Percentiles rank a stretch among this genome's conserved stretches.
phyloP scores from a whole-genome alignment of 2,329 filamentous ascomycete species.

The Niveomyces coronatus region DNA sequence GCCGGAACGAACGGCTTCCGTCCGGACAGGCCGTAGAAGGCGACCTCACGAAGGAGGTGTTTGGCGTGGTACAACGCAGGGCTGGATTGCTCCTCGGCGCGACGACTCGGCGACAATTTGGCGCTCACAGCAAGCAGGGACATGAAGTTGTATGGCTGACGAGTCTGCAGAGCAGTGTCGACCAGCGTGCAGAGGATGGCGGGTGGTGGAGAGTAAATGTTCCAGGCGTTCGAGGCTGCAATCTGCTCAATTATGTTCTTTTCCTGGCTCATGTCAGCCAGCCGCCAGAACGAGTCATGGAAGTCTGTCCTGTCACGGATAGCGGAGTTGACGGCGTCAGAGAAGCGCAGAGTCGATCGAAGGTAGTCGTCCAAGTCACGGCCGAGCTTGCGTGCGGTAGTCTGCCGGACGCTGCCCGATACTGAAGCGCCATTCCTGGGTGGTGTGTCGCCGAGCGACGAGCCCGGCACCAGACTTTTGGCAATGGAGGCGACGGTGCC shows the following conservation, averaged over 20 bases:
- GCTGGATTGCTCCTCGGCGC: slow-evolving; percentile 36
- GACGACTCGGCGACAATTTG: slow-evolving; percentile 36
- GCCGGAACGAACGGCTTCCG: slow-evolving; percentile 32
- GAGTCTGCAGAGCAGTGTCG: slow-evolving; percentile 40
- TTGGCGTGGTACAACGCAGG: slow-evolving; percentile 45
- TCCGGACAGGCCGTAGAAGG: slow-evolving; percentile 44
- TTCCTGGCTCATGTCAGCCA: slow-evolving; percentile 4
- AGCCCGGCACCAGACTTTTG: slow-evolving; percentile 5
- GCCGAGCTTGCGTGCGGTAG: slow-evolving; percentile 2
- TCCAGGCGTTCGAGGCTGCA: slow-evolving; percentile 1
- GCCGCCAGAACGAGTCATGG: slow-evolving; percentile 8
- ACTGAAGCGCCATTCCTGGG: background rate
- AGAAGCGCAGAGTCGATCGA: slow-evolving; percentile 2
- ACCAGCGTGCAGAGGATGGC: slow-evolving; percentile 41
- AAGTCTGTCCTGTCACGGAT: slow-evolving; percentile 9
- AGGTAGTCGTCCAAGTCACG: slow-evolving; percentile 6
- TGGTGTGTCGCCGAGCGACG: slow-evolving; percentile 1
- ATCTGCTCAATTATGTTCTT: slow-evolving; percentile 6
- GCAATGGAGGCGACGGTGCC: slow-evolving; percentile 7
- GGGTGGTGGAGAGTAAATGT: slow-evolving; percentile 20
- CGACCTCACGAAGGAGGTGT: slow-evolving; percentile 41
- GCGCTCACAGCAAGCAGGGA: slow-evolving; percentile 41
- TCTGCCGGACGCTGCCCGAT: background rate
- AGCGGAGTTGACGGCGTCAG: slow-evolving; percentile 1
- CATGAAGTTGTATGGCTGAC: slow-evolving; percentile 40